Evolutionary conservation across 352 stramenopile species (phyloP).

Genomic region (Phytophthora fragariae): DNA sequence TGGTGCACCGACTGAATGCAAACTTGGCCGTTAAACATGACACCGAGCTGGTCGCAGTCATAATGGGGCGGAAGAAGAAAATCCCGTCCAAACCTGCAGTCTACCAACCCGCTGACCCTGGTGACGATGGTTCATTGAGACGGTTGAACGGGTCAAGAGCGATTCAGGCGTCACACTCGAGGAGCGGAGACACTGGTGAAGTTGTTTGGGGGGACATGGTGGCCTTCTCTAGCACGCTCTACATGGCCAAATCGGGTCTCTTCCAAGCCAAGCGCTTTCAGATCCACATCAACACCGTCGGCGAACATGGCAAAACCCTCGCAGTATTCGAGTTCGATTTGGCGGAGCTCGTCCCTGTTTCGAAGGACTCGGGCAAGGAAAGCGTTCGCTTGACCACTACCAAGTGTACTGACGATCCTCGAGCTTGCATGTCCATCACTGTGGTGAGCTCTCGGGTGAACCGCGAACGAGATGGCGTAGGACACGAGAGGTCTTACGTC

Average conservation of each 20-base stretch:
- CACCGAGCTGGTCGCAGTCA: slow-evolving; percentile 63
- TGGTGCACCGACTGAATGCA: slow-evolving; percentile 71
- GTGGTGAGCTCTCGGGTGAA: slow-evolving; percentile 62
- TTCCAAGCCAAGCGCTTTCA: slow-evolving; percentile 78
- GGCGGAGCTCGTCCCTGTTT: slow-evolving; percentile 66
- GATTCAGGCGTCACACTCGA: slow-evolving; percentile 37
- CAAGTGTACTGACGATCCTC: slow-evolving; percentile 65
- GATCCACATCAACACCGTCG: slow-evolving; percentile 52
- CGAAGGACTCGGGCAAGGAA: slow-evolving; percentile 72
- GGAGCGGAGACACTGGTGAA: slow-evolving; percentile 49
- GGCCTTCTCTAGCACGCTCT: slow-evolving; percentile 78
- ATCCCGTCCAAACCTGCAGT: slow-evolving; percentile 61
- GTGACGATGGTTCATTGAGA: slow-evolving; percentile 38
- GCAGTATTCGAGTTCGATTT: slow-evolving; percentile 78
- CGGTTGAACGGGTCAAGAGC: slow-evolving; percentile 35
- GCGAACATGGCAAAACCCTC: slow-evolving; percentile 62
- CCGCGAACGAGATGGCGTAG: slow-evolving; percentile 16
- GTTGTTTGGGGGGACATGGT: slow-evolving; percentile 81
- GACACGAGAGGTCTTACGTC: slow-evolving; percentile 45
- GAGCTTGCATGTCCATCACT: slow-evolving; percentile 70
- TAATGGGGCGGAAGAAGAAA: slow-evolving; percentile 80
- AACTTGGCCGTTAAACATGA: slow-evolving; percentile 56
- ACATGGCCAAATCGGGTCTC: slow-evolving; percentile 75
- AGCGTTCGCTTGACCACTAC: slow-evolving; percentile 59
- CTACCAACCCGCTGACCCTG: slow-evolving; percentile 46